Conservation (phyloP, 2,329 filamentous ascomycete species). For the Domatiomyces catenatus region DNA sequence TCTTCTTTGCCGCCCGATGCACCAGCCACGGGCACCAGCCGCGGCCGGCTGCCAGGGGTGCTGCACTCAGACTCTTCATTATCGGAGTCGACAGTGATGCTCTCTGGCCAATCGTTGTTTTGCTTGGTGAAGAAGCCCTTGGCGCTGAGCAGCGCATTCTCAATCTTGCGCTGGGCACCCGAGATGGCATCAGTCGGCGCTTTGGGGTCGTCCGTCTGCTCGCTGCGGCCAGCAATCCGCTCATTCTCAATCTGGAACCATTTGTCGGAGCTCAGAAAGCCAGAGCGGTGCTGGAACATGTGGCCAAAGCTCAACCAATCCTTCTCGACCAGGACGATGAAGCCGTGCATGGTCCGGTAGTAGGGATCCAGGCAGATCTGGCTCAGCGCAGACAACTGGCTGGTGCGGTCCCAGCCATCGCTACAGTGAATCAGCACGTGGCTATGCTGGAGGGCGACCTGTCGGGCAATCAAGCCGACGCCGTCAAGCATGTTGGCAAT, state of each 20-base stretch:
- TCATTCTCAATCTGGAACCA: constrained; percentile 88
- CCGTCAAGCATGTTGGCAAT: constrained; percentile 74
- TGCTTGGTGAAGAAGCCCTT: constrained; percentile 75
- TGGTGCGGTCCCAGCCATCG: constrained; percentile 95
- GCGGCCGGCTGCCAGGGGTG: not conserved
- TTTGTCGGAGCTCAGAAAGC: constrained; percentile 75
- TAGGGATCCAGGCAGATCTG: constrained; percentile 93
- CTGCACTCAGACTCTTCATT: constrained; percentile 39
- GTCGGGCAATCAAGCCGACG: constrained; percentile 65
- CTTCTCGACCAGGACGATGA: constrained; percentile 88
- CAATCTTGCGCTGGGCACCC: constrained; percentile 55
- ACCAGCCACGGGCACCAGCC: not conserved
- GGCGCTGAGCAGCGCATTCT: constrained; percentile 70
- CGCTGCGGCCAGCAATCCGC: constrained; percentile 40
- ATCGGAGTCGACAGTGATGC: constrained; percentile 40
- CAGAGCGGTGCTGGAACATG: constrained; percentile 89
- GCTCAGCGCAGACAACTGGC: constrained; percentile 78
- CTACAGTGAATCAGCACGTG: constrained; percentile 96
- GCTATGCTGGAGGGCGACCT: constrained; percentile 81
- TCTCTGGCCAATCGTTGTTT: constrained; percentile 46
- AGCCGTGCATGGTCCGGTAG: constrained; percentile 84
- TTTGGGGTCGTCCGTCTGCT: constrained; percentile 23
- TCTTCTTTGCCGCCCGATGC: constrained; percentile 28
- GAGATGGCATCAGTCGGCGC: constrained; percentile 17
- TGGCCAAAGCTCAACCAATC: constrained; percentile 97